These are phyloP conservation scores for Spathaspora sp. DNA, from an alignment of 1,139 yeast species.

Conservation along the genomic window DNA sequence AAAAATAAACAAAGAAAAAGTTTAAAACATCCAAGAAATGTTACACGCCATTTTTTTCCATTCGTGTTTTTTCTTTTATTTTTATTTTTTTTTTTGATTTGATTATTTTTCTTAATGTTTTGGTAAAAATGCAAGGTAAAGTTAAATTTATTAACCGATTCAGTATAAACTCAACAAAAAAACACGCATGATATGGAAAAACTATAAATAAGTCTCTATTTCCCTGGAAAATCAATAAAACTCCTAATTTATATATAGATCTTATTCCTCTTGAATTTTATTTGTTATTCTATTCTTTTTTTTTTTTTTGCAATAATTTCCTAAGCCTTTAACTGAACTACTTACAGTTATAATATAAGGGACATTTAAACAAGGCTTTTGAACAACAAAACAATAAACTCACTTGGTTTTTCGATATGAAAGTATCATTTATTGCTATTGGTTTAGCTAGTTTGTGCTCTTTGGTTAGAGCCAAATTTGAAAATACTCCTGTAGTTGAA, in stretches of 20 bases:
- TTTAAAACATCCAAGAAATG: not conserved
- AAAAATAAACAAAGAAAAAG: not conserved
- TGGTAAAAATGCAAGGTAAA: not conserved
- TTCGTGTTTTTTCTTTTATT: not conserved
- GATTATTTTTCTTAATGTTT: not conserved
- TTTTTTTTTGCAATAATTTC: not conserved
- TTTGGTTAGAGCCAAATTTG: constrained; percentile 10
- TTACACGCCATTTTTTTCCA: not conserved
- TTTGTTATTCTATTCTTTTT: not conserved
- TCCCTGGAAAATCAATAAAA: not conserved
- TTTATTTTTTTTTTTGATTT: not conserved
- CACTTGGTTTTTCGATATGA: constrained; percentile 1
- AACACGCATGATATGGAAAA: not conserved
- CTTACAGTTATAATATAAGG: not conserved
- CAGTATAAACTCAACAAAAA: not conserved
- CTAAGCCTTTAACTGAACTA: not conserved
- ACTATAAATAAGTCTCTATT: not conserved
- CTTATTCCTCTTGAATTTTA: not conserved
- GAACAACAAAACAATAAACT: not conserved
- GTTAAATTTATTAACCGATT: not conserved
- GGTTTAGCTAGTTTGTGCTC: constrained; percentile 8
- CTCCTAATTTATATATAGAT: not conserved
- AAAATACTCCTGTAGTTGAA: constrained; percentile 45
- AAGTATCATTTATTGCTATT: constrained; percentile 2
- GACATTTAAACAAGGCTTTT: not conserved